Percentiles rank a stretch among this genome's conserved stretches.
Conservation (phyloP, 192 early-diverging fungal species). For the Phlyctochytrium arcticum region DNA sequence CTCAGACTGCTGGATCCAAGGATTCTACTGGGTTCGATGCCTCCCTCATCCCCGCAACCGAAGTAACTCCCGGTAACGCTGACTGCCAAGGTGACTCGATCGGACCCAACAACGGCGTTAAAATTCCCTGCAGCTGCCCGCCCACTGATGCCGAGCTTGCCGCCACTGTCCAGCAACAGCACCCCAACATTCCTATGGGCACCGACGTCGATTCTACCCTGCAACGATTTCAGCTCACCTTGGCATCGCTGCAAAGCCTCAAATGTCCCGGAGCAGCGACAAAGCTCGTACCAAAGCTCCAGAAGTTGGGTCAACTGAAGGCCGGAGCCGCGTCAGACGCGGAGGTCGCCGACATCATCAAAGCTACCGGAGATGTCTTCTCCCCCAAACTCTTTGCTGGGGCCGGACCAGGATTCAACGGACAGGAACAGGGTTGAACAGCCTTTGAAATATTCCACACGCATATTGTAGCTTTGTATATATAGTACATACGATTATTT, state of each 20-base stretch:
- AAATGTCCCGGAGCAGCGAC: conserved; percentile 14
- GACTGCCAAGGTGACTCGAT: conserved; percentile 19
- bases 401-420: conserved; percentile 14
- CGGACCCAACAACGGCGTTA: conserved; percentile 8
- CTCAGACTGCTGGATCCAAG: too few relatives aligned
- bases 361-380: neutral
- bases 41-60: conserved; percentile 6
- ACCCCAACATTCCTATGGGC: conserved; percentile 9
- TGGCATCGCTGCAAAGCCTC: conserved; percentile 11
- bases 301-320: conserved; percentile 14
- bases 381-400: neutral
- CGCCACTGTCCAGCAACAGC: conserved; percentile 9
- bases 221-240: conserved; percentile 10
- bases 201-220: conserved; percentile 16
- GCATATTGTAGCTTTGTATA: too few relatives aligned
- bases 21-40: neutral
- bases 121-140: conserved; percentile 25
- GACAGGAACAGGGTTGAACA: neutral
- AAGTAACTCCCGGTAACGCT: conserved; percentile 17
- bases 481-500: too few relatives aligned
- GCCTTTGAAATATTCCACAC: neutral
- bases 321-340: conserved; percentile 1
- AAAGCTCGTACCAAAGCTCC: conserved; percentile 2
- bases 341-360: conserved; percentile 6
- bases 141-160: conserved; percentile 7